phyloP scores from a whole-genome alignment of 169 alveolate genomes.

The Plasmodium vivax region DNA sequence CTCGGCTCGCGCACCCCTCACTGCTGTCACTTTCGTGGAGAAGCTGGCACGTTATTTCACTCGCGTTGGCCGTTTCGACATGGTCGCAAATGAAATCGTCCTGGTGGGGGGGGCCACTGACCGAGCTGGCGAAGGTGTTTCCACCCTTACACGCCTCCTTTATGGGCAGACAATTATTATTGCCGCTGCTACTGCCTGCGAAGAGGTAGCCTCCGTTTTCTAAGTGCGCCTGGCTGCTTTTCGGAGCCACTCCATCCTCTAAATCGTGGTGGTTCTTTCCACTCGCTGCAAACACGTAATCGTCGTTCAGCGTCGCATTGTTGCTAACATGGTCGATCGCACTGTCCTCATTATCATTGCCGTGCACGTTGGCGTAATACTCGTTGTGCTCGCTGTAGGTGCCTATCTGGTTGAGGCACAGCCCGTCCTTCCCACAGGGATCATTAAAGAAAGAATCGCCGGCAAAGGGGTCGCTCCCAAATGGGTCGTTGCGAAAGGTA shows the following conservation, averaged over 20 bases:
- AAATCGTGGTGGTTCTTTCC: neutral
- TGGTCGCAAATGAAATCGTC: neutral
- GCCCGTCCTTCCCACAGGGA: neutral
- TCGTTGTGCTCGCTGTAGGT: constrained; percentile 6
- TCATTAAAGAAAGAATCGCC: neutral
- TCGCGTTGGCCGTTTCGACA: neutral
- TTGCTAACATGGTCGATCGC: neutral
- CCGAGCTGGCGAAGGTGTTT: neutral
- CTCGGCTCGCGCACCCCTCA: neutral
- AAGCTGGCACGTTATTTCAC: neutral
- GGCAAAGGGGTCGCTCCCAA: neutral
- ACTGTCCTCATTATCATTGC: neutral
- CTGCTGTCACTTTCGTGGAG: neutral
- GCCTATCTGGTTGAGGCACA: neutral
- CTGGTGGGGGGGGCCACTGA: neutral
- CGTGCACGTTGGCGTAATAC: neutral
- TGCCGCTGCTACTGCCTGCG: neutral
- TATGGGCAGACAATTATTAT: neutral
- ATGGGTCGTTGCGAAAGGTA: neutral
- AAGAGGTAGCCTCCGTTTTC: neutral
- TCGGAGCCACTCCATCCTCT: neutral
- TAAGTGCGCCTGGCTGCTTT: neutral
- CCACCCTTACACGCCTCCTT: neutral
- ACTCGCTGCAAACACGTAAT: neutral
- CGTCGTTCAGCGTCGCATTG: neutral